Evolutionary conservation across 2,329 filamentous ascomycete species (phyloP).

Genomic region (Pezicula neosporulosa): DNA sequence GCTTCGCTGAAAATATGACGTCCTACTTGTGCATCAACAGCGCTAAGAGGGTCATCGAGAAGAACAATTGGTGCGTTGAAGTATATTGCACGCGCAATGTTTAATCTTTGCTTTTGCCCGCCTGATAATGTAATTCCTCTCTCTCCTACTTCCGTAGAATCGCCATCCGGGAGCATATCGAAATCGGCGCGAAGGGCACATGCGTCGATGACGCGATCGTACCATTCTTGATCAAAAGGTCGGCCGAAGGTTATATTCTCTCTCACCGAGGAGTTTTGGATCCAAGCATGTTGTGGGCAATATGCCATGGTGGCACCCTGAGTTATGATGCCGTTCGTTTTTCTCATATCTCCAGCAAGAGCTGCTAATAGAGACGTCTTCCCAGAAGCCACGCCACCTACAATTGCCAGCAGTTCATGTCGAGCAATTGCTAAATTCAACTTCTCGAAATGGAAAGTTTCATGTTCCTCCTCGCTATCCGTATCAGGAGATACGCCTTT

Average conservation of each 20-base stretch:
- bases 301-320: conserved; percentile 82
- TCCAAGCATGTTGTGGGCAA: conserved; percentile 97
- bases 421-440: conserved; percentile 66
- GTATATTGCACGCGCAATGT: conserved; percentile 82
- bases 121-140: conserved; percentile 93
- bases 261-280: conserved; percentile 83
- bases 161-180: conserved; percentile 88
- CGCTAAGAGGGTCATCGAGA: conserved; percentile 67
- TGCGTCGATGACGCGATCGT: conserved; percentile 52
- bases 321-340: conserved; percentile 68
- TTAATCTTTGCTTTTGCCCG: conserved; percentile 91
- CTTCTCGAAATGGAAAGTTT: conserved; percentile 70
- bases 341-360: conserved; percentile 90
- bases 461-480: conserved; percentile 50
- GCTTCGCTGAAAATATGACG: conserved; percentile 88
- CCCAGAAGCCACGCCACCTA: conserved; percentile 83
- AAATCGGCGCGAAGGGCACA: conserved; percentile 84
- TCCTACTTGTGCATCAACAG: conserved; percentile 68
- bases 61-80: conserved; percentile 65
- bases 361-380: conserved; percentile 89
- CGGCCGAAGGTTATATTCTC: conserved; percentile 93
- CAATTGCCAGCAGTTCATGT: conserved; percentile 79
- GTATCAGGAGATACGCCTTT: conserved; percentile 46
- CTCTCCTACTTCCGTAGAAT: conserved; percentile 90
- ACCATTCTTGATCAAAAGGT: conserved; percentile 68